Conservation (phyloP, 2,329 filamentous ascomycete species). For the Penicillium olsonii region DNA sequence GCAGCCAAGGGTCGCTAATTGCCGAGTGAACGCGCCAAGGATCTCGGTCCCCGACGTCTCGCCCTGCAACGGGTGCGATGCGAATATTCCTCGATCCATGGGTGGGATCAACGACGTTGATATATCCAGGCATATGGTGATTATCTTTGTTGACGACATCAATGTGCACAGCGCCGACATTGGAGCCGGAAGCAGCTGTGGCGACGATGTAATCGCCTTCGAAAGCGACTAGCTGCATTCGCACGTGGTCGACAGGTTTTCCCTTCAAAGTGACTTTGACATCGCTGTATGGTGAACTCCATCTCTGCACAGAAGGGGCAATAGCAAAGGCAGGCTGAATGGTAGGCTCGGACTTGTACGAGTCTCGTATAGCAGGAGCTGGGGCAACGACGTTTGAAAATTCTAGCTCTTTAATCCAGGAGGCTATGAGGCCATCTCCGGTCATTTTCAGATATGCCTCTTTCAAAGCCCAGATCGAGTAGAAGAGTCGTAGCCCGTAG, state of each 20-base stretch:
- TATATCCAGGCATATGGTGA: slow-evolving; percentile 10
- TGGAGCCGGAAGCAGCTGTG: slow-evolving; percentile 42
- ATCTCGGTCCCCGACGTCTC: slow-evolving; percentile 19
- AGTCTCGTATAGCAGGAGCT: slow-evolving; percentile 11
- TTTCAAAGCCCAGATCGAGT: slow-evolving; percentile 65
- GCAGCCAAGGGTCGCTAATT: slow-evolving; percentile 37
- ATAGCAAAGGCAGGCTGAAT: background rate
- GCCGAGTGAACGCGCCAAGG: slow-evolving; percentile 15
- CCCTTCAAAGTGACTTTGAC: slow-evolving; percentile 55
- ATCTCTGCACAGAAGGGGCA: slow-evolving; percentile 21
- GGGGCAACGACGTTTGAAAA: slow-evolving; percentile 61
- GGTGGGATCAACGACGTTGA: background rate
- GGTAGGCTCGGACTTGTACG: background rate
- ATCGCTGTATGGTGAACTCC: slow-evolving; percentile 40
- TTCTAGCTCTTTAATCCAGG: slow-evolving; percentile 62
- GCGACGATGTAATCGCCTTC: slow-evolving; percentile 61
- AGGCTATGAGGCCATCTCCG: slow-evolving; percentile 63
- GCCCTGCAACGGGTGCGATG: slow-evolving; percentile 15
- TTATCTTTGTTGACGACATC: slow-evolving; percentile 2
- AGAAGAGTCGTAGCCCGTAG: slow-evolving; percentile 62
- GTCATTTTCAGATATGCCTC: slow-evolving; percentile 69
- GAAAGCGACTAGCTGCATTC: slow-evolving; percentile 60
- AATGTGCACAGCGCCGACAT: slow-evolving; percentile 14
- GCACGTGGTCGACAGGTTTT: slow-evolving; percentile 51
- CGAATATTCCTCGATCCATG: slow-evolving; percentile 2